Evolutionary conservation across 2,329 filamentous ascomycete genomes (phyloP), one percentile per base, ranked within the genome.

Genomic region (Aspergillus viridinutans): DNA sequence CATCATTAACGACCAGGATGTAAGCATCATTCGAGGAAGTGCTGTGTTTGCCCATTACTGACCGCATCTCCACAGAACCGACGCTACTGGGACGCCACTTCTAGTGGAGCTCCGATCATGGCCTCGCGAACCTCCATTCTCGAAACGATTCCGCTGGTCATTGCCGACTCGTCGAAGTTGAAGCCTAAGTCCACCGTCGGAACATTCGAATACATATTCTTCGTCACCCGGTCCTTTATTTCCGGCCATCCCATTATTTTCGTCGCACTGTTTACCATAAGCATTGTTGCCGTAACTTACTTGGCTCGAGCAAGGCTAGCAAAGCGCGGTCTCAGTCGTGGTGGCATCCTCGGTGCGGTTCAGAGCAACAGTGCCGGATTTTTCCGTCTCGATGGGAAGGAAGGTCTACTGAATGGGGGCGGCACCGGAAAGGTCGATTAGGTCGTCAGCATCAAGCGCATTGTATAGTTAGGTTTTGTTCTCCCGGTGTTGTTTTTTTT

Each of bases 1-100:
- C 55, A 89, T 99, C 58, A 94, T 99, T 76, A 97, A 97, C 65
- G 94, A 99, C 67, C 90, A 97, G 80, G 92, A 96, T 74, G 92
- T 96, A 80, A 88, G 90, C 81, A 25, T 21, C 20, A 42, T 50
- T 17, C 20, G 6, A 47, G 43, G 43, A 21, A 47, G 2, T 14
- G 10, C 32, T 26, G 20, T 8, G 3, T 45, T 21, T 45, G 8
- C 21, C 21, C 21, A 20, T 45, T 45, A 4, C 21, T 45, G n/a
- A 20, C 3, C 43, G 10, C 43, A 23, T 14, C 21, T 5, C 9
- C 28, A 58, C 68, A 96, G 90, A 92, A 90, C 77, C 92, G 90
- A 66, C 87, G 89, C 62, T 99, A 96, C 78, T 99, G 94, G 94
- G 94, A 99, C 71, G 85, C 83, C 32, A 96, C 92, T 49, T 87